Conservation (phyloP, 371 early-diverging fungal species). For the Saksenaea vasiformis region DNA sequence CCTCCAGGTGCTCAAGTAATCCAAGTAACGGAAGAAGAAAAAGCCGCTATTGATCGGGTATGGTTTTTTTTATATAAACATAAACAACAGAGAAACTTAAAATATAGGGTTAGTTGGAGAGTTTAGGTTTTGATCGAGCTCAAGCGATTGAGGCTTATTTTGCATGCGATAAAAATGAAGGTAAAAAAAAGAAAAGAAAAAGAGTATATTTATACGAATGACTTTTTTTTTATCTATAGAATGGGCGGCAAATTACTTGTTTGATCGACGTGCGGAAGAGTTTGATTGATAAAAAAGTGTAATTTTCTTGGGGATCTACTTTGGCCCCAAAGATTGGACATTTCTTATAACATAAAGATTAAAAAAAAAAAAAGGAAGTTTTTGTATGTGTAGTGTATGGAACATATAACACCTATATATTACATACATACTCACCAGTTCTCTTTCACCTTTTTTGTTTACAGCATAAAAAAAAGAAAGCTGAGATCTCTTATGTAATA, state of each 20-base stretch:
- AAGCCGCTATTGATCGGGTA: slow-evolving; percentile 90
- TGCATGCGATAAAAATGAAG: slow-evolving; percentile 97
- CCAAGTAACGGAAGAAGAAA: slow-evolving; percentile 88
- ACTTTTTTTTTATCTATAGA: slow-evolving; percentile 60
- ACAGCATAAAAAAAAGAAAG: too few relatives aligned
- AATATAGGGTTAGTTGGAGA: slow-evolving; percentile 61
- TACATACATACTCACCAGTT: too few relatives aligned
- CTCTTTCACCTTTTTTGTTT: too few relatives aligned
- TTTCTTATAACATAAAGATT: not conserved
- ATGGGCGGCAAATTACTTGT: slow-evolving; percentile 94
- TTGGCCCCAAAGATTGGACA: slow-evolving; percentile 11
- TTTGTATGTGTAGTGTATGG: not conserved
- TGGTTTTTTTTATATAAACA: slow-evolving; percentile 15
- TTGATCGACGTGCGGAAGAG: slow-evolving; percentile 72
- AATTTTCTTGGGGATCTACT: slow-evolving; percentile 9
- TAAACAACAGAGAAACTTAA: not conserved
- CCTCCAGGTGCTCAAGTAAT: slow-evolving; percentile 64
- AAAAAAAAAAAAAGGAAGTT: not conserved
- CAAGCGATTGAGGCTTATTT: slow-evolving; percentile 91
- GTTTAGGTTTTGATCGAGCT: slow-evolving; percentile 86
- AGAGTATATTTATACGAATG: not conserved
- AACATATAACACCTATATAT: not conserved
- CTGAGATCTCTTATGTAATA: not conserved
- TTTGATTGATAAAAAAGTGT: slow-evolving; percentile 19
- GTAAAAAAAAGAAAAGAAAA: slow-evolving; percentile 18